Evolutionary conservation across 257 asterid genomes (phyloP).

Genomic region (Salvia hispanica): DNA sequence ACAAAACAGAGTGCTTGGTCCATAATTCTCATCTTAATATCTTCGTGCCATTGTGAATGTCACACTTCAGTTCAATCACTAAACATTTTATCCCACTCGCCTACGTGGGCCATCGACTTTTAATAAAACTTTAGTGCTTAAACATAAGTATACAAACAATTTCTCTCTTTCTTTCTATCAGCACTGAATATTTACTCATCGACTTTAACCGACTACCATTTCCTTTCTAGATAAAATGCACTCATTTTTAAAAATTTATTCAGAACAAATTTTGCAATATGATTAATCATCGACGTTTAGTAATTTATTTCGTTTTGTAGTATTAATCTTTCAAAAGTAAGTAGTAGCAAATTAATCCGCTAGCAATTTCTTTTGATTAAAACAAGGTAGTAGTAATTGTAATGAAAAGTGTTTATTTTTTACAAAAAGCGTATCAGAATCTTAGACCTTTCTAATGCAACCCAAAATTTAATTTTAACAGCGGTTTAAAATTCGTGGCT

Average conservation of each 20-base stretch:
- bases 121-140: too few relatives aligned
- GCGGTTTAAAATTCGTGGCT: neutral
- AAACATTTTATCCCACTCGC: constrained; percentile 24
- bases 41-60: constrained; percentile 27
- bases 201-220: neutral
- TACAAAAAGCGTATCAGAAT: too few relatives aligned
- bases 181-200: neutral
- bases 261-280: neutral
- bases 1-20: constrained; percentile 36
- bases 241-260: neutral
- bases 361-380: too few relatives aligned
- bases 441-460: too few relatives aligned
- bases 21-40: constrained; percentile 37
- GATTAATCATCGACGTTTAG: neutral
- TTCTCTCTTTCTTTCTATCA: too few relatives aligned
- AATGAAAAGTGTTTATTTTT: too few relatives aligned
- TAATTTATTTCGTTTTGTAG: neutral
- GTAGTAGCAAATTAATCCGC: too few relatives aligned
- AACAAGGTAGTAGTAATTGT: too few relatives aligned
- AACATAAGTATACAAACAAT: too few relatives aligned
- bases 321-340: too few relatives aligned
- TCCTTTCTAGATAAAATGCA: neutral
- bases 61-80: constrained; percentile 29
- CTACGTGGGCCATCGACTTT: constrained; percentile 2
- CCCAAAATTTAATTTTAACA: neutral